A percentile compares a stretch with the other conserved stretches of the same genome.
Conservation (phyloP, 2,329 filamentous ascomycete species). For the Nothomitra cinnamomea region DNA sequence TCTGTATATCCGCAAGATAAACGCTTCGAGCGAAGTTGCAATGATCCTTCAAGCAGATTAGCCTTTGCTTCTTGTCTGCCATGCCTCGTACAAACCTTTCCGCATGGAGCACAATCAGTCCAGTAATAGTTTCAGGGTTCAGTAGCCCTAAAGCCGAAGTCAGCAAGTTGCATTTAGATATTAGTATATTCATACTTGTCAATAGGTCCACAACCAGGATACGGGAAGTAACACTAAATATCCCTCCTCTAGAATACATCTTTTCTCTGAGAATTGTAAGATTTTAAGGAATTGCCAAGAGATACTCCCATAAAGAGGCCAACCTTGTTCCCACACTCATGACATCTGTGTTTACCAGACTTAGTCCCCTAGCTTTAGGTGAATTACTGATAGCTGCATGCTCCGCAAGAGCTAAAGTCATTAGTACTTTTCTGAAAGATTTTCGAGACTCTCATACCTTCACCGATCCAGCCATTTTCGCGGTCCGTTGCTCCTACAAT, state of each 20-base stretch:
- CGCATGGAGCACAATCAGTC: slow-evolving; percentile 73
- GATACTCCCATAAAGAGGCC: neutral
- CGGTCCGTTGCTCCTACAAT: slow-evolving; percentile 79
- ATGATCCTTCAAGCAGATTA: slow-evolving; percentile 36
- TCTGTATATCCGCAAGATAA: slow-evolving; percentile 83
- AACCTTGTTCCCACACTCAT: slow-evolving; percentile 61
- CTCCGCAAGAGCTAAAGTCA: slow-evolving; percentile 57
- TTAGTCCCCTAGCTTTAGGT: slow-evolving; percentile 67
- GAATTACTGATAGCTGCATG: slow-evolving; percentile 81
- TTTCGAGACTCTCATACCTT: slow-evolving; percentile 27
- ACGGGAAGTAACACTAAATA: slow-evolving; percentile 89
- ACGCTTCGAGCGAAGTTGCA: slow-evolving; percentile 81
- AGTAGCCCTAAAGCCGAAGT: slow-evolving; percentile 35
- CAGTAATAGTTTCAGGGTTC: slow-evolving; percentile 70
- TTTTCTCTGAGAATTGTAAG: slow-evolving; percentile 44
- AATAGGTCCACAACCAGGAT: slow-evolving; percentile 90
- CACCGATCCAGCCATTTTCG: slow-evolving; percentile 94
- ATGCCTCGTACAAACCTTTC: slow-evolving; percentile 35
- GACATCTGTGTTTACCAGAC: slow-evolving; percentile 84
- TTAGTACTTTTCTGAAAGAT: neutral
- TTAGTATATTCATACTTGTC: slow-evolving; percentile 32
- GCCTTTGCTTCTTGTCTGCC: slow-evolving; percentile 7
- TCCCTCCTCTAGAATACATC: slow-evolving; percentile 75
- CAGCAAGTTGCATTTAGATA: neutral
- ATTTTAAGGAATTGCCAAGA: neutral